Conservation (phyloP, 371 early-diverging fungal species). For the Mortierella sp. region DNA sequence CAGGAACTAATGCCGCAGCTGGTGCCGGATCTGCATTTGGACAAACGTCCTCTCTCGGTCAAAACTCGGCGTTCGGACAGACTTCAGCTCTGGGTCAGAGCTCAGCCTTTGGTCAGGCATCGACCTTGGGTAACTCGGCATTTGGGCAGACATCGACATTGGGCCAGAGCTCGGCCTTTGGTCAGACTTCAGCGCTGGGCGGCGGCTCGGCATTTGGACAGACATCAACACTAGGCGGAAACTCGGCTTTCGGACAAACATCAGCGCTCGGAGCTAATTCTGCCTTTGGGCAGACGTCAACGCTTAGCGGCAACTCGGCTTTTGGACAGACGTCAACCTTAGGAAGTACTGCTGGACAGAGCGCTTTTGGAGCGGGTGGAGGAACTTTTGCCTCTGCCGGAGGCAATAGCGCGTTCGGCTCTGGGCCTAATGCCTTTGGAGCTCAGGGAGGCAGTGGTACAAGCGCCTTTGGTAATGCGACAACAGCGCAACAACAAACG, state of each 20-base stretch:
- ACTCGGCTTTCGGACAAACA: conserved; percentile 12
- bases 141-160: conserved; percentile 20
- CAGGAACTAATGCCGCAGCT: conserved; percentile 8
- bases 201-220: conserved; percentile 7
- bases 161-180: background rate
- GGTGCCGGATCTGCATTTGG: conserved; percentile 27
- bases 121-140: conserved; percentile 5
- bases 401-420: conserved; percentile 2
- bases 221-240: conserved; percentile 21
- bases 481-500: conserved; percentile 5
- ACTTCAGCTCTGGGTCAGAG: conserved; percentile 20
- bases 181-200: conserved; percentile 7
- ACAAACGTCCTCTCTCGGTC: conserved; percentile 7
- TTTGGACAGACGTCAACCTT: conserved; percentile 20
- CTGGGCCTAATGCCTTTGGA: conserved; percentile 25
- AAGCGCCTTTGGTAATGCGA: conserved; percentile 10
- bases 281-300: conserved; percentile 28
- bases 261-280: background rate
- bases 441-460: conserved; percentile 4
- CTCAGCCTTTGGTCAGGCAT: conserved; percentile 11
- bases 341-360: too few relatives aligned
- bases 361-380: conserved; percentile 34
- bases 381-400: conserved; percentile 12
- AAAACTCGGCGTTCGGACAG: conserved; percentile 5
- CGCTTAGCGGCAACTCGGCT: conserved; percentile 5